Evolutionary conservation across 441 rosid species (phyloP).

Genomic region (Pelargonium fulgidum): DNA sequence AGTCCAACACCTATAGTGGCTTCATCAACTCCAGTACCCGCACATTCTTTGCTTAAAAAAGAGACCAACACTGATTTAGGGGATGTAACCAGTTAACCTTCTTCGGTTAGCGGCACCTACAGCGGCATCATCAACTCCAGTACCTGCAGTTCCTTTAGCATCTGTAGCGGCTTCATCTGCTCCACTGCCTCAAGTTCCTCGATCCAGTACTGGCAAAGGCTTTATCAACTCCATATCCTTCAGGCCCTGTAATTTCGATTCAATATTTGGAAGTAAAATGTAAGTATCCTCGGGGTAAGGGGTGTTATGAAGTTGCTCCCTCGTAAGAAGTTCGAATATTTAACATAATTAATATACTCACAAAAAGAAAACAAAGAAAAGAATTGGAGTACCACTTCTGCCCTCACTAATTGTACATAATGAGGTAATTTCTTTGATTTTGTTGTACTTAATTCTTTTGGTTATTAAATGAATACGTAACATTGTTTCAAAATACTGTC

Average conservation of each 20-base stretch:
- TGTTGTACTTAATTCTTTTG: background rate
- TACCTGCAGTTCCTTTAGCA: background rate
- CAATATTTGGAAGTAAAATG: no score
- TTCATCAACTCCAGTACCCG: slow-evolving; percentile 13
- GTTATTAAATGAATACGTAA: background rate
- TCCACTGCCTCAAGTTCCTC: slow-evolving; percentile 16
- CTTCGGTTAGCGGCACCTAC: slow-evolving; percentile 17
- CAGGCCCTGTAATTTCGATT: background rate
- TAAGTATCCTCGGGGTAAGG: no score
- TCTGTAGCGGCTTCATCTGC: background rate
- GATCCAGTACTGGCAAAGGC: slow-evolving; percentile 10
- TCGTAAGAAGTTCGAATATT: no score
- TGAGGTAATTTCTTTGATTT: background rate
- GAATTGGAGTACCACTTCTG: no score
- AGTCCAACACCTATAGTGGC: slow-evolving; percentile 11
- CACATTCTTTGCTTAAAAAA: slow-evolving; percentile 24
- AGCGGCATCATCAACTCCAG: slow-evolving; percentile 16
- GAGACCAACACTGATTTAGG: slow-evolving; percentile 25
- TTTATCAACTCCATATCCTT: background rate
- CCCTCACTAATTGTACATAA: no score
- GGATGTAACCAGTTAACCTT: slow-evolving; percentile 20
- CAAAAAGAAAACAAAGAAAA: no score
- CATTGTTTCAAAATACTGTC: slow-evolving; percentile 14
- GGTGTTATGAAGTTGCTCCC: no score
- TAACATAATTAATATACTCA: no score